These are phyloP conservation scores for Punica granatum DNA, from an alignment of 345 rosid genomes.

Conservation along the genomic window DNA sequence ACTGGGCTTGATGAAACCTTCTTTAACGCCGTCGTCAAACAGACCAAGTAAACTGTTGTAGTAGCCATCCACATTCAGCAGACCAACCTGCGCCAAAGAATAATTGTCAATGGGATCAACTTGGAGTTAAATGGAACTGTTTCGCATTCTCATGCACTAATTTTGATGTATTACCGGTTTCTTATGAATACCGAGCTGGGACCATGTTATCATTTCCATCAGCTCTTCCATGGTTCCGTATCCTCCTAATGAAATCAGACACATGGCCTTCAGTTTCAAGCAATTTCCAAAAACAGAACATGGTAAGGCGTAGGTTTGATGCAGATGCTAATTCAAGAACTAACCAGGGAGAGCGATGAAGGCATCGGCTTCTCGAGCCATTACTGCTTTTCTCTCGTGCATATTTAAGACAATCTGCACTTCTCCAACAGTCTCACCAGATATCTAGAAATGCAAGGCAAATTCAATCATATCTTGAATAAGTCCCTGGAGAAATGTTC, in stretches of 20 bases:
- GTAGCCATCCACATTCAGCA: constrained; percentile 92
- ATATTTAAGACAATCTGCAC: constrained; percentile 76
- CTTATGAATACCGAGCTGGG: constrained; percentile 92
- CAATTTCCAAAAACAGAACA: constrained; percentile 6
- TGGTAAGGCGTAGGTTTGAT: not conserved
- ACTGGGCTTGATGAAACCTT: constrained; percentile 84
- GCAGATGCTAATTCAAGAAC: not conserved
- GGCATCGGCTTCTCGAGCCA: constrained; percentile 96
- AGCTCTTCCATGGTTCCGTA: constrained; percentile 97
- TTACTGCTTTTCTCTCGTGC: constrained; percentile 95
- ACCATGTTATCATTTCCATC: constrained; percentile 96
- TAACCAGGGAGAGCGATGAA: constrained; percentile 96
- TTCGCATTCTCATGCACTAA: constrained; percentile 9
- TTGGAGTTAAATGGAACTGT: not conserved
- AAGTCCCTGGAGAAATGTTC: not conserved
- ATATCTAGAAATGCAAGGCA: constrained; percentile 44
- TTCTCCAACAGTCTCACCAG: constrained; percentile 84
- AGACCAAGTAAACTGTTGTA: constrained; percentile 68
- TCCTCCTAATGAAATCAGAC: constrained; percentile 49
- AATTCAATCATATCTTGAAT: not conserved
- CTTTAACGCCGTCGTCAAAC: constrained; percentile 86
- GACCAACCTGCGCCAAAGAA: constrained; percentile 56
- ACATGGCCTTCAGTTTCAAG: not conserved
- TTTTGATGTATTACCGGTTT: constrained; percentile 60
- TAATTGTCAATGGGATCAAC: constrained; percentile 1